Evolutionary conservation across 2,329 filamentous ascomycete species (phyloP), one percentile per base, ranked within the genome.

Genomic region (Ustulina deusta): DNA sequence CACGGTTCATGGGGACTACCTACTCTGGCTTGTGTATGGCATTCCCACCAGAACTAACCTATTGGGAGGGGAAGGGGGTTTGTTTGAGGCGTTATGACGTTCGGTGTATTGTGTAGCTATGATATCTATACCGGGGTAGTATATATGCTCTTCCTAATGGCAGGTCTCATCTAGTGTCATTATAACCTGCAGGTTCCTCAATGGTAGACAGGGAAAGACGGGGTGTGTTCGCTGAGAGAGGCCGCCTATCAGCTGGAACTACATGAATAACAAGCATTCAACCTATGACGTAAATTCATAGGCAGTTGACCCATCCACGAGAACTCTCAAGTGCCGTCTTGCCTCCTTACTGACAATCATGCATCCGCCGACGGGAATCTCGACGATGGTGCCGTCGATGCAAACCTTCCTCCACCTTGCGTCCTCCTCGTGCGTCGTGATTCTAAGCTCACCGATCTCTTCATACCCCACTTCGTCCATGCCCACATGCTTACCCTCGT

Each of bases 321-420:
- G 69, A 7, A 89, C 76, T 51, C 76, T 78, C 56, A 87, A 78
- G 29, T 80, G 76, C n/a, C 78, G 76, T 48, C 75, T 72, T 9
- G 78, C 76, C 27, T 86, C 83, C 74, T 81, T 86, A 69, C 78
- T 79, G 0, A 97, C 85, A 66, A 88, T 86, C 79, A 97, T 87
- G 84, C 88, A 90, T 0, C 94, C 94, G 1, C 86, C 89, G 59
- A 83, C 78, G 22, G 91, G 90, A 0, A 97, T 81, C 66, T 88
- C 86, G 2, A 97, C 88, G 74, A 97, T 97, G 61, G 91, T 93
- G 2, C 95, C 95, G 79, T 98, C 95, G n/a, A 98, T 84, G 78
- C 95, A 98, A 15, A 97, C 87, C 75, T 94, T 89, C 68, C 95
- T 85, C 94, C 94, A 97, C 60, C 89, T 83, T 52, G 82, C 83